These are phyloP conservation scores for Tuber magnatum DNA, from an alignment of 495 filamentous ascomycete species.

Conservation along the genomic window DNA sequence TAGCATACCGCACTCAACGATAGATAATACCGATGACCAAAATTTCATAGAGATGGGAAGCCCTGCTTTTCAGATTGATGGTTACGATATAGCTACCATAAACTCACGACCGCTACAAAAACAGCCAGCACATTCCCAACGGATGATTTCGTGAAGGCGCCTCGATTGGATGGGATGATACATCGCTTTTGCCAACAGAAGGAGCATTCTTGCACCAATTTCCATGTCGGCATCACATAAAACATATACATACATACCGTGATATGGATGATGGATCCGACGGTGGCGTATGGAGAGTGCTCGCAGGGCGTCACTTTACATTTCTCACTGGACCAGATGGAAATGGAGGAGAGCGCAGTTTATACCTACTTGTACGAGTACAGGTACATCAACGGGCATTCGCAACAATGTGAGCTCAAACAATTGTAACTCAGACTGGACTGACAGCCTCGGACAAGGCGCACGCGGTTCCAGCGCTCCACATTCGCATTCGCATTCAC, in stretches of 20 bases:
- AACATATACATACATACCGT: neutral
- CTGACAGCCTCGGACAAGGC: neutral
- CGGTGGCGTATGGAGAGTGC: neutral
- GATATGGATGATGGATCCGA: neutral
- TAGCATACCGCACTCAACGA: constrained; percentile 2
- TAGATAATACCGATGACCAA: constrained; percentile 1
- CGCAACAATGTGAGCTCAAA: neutral
- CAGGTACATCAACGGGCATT: neutral
- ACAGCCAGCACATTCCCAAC: constrained; percentile 24
- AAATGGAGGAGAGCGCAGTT: neutral
- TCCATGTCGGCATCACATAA: neutral
- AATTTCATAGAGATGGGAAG: neutral
- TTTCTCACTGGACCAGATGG: neutral
- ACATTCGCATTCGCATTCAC: constrained; percentile 16
- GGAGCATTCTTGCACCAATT: neutral
- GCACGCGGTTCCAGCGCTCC: constrained; percentile 32
- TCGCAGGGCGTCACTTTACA: neutral
- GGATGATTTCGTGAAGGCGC: neutral
- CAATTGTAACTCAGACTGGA: neutral
- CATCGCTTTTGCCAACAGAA: neutral
- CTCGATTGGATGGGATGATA: neutral
- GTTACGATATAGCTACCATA: neutral
- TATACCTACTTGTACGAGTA: neutral
- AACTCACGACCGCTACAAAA: constrained; percentile 11
- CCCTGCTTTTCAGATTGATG: neutral